Conservation (phyloP, 2,329 filamentous ascomycete species). For the Botrytis squamosa region DNA sequence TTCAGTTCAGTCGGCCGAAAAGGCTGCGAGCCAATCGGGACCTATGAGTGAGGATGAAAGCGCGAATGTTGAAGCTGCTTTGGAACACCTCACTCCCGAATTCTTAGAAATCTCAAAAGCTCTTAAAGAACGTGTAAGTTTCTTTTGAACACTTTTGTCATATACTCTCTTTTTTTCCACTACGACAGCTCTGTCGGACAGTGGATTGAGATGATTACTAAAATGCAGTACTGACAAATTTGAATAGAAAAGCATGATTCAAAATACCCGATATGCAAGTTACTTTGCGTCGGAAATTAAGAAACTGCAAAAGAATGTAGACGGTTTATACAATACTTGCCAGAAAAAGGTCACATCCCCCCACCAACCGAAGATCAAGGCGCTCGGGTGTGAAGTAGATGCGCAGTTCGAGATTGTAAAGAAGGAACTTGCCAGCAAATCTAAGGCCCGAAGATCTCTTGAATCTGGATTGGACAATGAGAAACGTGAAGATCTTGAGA, state of each 20-base stretch:
- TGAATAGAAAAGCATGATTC: not conserved
- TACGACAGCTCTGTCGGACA: too few relatives aligned
- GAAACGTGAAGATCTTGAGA: too few relatives aligned
- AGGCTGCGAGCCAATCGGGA: not conserved
- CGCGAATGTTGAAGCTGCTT: not conserved
- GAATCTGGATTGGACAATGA: not conserved
- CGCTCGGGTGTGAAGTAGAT: not conserved
- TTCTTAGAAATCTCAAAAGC: not conserved
- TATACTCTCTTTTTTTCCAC: not conserved
- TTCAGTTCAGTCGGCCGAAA: not conserved
- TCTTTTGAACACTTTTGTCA: too few relatives aligned
- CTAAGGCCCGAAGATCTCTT: not conserved
- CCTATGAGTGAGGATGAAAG: slow-evolving; percentile 1
- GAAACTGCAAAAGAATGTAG: not conserved
- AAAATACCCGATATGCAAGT: not conserved
- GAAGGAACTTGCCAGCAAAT: not conserved
- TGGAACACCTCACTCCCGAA: not conserved
- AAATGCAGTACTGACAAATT: not conserved
- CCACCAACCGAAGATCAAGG: not conserved
- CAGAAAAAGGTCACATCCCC: not conserved
- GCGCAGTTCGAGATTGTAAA: not conserved
- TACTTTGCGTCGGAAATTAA: not conserved
- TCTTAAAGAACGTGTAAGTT: not conserved
- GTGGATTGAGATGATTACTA: not conserved
- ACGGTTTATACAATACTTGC: not conserved